Base-by-base conservation (phyloP, 371 early-diverging fungal genomes). In the Syncephalastrum racemosum region DNA sequence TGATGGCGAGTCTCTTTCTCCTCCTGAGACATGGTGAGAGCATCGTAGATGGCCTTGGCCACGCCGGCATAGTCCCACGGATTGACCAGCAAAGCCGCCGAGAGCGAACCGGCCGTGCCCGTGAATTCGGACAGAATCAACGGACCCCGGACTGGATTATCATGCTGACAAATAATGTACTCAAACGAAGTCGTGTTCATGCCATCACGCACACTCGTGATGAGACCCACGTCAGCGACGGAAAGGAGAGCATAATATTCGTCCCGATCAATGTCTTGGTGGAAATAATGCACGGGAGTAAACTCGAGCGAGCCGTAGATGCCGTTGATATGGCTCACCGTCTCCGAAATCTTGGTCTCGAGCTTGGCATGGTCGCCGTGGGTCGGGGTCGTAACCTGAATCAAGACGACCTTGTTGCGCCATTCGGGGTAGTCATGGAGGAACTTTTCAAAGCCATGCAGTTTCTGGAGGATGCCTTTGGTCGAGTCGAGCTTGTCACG, bases 161-260 rank as follows among this genome's bases (percentile, higher is more conserved):
- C 90, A 48, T 93, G 90, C 68, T 99, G 98, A 78, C 97, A 99
- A 46, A 98, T 84, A 43, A 98, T 87, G 74, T 93, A 99, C 70
- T 99, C 99, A 52, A 98, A 91, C 39, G 94, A 91, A 1, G 98
- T 99, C 8, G 99, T 92, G 77, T 99, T 99, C 99, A 99, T 99
- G 50, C 99, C 99, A 75, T 99, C 99, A n/a, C 98, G 84, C 13
- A 99, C 82, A 50, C 93, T 88, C 4, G 99, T 99, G 55, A 99
- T 95, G 23, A 99, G 68, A n/a, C 91, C 95, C 5, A 93, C 87
- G 73, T 99, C 98, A 15, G 98, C 98, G 1, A 95, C 86, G 4
- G 90, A 86, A 27, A 99, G 80, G 39, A 99, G 70, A 0, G 98
- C 99, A 74, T 92, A 93, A 60, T 99, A 96, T 66, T 99, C 99